Conservation (phyloP, 2,329 filamentous ascomycete genomes). For the Clonostachys solani region DNA sequence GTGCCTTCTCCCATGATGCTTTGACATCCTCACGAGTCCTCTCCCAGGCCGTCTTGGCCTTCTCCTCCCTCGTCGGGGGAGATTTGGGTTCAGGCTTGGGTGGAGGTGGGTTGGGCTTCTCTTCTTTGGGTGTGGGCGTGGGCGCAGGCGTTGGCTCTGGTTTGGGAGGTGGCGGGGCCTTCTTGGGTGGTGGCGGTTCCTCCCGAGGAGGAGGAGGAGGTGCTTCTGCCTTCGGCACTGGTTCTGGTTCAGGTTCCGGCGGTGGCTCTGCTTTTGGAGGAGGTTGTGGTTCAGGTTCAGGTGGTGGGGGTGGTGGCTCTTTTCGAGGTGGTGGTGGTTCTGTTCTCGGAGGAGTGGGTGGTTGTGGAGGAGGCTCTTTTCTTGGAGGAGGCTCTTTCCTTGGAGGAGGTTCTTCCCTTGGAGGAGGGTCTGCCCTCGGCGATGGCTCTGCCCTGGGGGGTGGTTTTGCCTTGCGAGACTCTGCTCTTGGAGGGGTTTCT, state of each 20-base stretch:
- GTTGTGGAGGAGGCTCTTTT: not conserved
- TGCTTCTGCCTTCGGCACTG: slow-evolving; percentile 3
- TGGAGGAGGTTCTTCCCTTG: not conserved
- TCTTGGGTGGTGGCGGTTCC: slow-evolving; percentile 3
- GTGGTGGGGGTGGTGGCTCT: slow-evolving; percentile 13
- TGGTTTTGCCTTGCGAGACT: too few species aligned
- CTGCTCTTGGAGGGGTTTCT: too few species aligned
- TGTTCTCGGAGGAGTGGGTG: not conserved
- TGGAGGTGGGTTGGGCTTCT: slow-evolving; percentile 14
- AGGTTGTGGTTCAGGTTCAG: not conserved
- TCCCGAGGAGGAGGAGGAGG: not conserved
- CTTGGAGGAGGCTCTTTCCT: not conserved
- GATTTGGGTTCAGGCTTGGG: slow-evolving; percentile 10
- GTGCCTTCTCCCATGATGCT: slow-evolving; percentile 62
- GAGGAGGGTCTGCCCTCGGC: too few species aligned
- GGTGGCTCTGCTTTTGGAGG: slow-evolving; percentile 6
- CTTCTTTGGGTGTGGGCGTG: slow-evolving; percentile 9
- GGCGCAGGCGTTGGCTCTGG: slow-evolving; percentile 6
- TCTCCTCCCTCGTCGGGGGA: slow-evolving; percentile 6
- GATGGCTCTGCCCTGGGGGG: too few species aligned
- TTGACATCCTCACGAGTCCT: slow-evolving; percentile 22
- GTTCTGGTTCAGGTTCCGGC: slow-evolving; percentile 8
- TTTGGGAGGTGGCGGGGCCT: slow-evolving; percentile 6
- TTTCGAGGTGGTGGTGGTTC: slow-evolving; percentile 5
- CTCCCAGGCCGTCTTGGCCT: slow-evolving; percentile 13